Evolutionary conservation across 2,329 filamentous ascomycete species (phyloP).

Genomic region (Colletotrichum ledebouriae): DNA sequence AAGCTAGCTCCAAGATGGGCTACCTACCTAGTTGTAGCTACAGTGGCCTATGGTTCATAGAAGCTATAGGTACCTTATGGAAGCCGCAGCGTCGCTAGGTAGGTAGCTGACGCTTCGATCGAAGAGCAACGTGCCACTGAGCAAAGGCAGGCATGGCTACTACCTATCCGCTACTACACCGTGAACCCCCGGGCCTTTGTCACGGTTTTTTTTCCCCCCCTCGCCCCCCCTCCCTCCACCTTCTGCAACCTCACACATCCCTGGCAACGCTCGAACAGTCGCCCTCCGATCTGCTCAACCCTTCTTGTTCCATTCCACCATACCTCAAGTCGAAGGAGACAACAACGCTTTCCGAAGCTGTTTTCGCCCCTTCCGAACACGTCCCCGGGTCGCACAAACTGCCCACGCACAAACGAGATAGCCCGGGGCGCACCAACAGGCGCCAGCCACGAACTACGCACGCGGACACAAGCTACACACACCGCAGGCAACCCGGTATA

Average conservation of each 20-base stretch:
- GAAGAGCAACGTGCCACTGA: neutral
- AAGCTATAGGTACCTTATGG: constrained; percentile 1
- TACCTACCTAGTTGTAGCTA: neutral
- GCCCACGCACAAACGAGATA: constrained; percentile 28
- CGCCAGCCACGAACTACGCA: constrained; percentile 33
- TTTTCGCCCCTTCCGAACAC: constrained; percentile 32
- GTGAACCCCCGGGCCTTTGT: neutral
- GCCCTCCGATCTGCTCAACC: constrained; percentile 29
- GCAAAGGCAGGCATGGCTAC: constrained; percentile 1
- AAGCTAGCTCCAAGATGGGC: neutral
- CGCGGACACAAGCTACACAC: constrained; percentile 23
- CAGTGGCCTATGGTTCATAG: constrained; percentile 1
- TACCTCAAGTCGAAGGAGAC: constrained; percentile 33
- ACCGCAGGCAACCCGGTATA: constrained; percentile 23
- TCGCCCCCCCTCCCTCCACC: neutral
- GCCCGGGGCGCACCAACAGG: constrained; percentile 29
- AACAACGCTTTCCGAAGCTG: constrained; percentile 32
- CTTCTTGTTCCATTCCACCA: constrained; percentile 18
- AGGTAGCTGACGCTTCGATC: neutral
- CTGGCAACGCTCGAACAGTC: constrained; percentile 1
- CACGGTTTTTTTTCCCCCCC: neutral
- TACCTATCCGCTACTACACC: neutral
- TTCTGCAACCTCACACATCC: constrained; percentile 16
- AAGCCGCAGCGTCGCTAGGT: neutral
- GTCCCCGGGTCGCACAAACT: constrained; percentile 28